Percentiles rank a stretch among this genome's conserved stretches.
Conservation (phyloP, 2,329 filamentous ascomycete species). For the Alternaria angustiovoidea region DNA sequence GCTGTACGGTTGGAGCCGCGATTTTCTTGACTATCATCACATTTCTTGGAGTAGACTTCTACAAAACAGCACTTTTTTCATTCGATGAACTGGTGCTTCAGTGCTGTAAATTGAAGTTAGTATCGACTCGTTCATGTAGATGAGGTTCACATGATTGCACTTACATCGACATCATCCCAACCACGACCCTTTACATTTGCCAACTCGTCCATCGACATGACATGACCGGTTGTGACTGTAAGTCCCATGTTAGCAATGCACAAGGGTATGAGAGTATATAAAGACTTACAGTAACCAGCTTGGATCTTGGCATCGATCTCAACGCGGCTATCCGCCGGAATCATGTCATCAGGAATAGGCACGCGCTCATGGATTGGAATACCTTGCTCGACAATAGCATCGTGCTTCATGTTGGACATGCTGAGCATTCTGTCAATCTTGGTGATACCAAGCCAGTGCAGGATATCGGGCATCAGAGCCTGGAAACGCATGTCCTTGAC, state of each 20-base stretch:
- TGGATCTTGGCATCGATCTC: conserved; percentile 99
- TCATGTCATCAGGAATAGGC: conserved; percentile 91
- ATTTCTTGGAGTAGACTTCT: conserved; percentile 16
- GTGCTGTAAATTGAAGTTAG: conserved; percentile 43
- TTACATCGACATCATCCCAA: conserved; percentile 77
- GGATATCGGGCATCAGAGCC: conserved; percentile 95
- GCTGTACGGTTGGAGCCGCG: not conserved
- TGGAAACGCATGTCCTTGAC: conserved; percentile 98
- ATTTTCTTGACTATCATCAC: not conserved
- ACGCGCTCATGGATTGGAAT: conserved; percentile 90
- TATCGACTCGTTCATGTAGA: conserved; percentile 7
- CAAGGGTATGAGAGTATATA: not conserved
- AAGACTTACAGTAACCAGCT: conserved; percentile 75
- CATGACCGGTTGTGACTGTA: conserved; percentile 81
- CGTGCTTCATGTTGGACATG: conserved; percentile 98
- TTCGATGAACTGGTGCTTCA: conserved; percentile 27
- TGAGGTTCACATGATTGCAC: conserved; percentile 26
- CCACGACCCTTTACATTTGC: conserved; percentile 85
- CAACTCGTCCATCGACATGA: conserved; percentile 87
- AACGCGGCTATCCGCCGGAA: conserved; percentile 93
- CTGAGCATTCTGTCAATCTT: conserved; percentile 99
- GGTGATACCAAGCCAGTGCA: conserved; percentile 97
- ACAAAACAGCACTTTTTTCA: conserved; percentile 5
- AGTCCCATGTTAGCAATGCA: conserved; percentile 28
- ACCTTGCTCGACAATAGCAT: conserved; percentile 84